These are phyloP conservation scores for Thielaviopsis musarum DNA, from an alignment of 2,329 filamentous ascomycete species.

Conservation along the genomic window DNA sequence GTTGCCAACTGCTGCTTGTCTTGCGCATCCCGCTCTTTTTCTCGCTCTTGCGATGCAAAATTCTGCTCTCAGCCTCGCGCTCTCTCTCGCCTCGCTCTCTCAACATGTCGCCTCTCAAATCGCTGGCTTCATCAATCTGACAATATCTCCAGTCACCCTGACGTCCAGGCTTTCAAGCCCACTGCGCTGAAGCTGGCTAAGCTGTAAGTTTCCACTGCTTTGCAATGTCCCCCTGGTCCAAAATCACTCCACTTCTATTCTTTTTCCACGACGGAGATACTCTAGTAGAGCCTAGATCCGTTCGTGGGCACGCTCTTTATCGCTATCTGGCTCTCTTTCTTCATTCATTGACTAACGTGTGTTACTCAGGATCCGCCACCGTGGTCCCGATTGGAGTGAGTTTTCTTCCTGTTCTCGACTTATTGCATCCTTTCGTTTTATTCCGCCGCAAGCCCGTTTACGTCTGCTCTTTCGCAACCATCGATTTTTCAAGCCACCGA, in stretches of 20 bases:
- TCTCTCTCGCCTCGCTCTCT: background rate
- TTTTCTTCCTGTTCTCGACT: slow-evolving; percentile 16
- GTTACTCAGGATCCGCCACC: slow-evolving; percentile 61
- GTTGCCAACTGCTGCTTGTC: background rate
- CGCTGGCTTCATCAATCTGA: background rate
- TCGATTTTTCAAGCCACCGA: background rate
- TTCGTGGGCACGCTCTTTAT: background rate
- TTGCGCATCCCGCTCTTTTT: background rate
- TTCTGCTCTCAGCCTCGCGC: background rate
- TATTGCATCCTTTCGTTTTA: background rate
- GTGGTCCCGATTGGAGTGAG: slow-evolving; percentile 97
- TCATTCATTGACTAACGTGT: slow-evolving; percentile 8
- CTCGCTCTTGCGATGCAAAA: slow-evolving; percentile 6
- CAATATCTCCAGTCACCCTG: slow-evolving; percentile 50
- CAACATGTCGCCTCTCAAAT: background rate
- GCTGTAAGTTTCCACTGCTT: slow-evolving; percentile 45
- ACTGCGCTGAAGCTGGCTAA: slow-evolving; percentile 86
- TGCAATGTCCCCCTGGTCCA: background rate
- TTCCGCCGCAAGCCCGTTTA: background rate
- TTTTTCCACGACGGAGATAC: background rate
- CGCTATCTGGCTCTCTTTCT: background rate
- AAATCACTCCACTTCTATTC: background rate
- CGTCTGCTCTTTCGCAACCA: background rate
- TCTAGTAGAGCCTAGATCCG: background rate
- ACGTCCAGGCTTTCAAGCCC: slow-evolving; percentile 93